A percentile compares a stretch with the other conserved stretches of the same genome.
Evolutionary conservation across 208 protist species (phyloP).

Genomic region (Leishmania arabica): DNA sequence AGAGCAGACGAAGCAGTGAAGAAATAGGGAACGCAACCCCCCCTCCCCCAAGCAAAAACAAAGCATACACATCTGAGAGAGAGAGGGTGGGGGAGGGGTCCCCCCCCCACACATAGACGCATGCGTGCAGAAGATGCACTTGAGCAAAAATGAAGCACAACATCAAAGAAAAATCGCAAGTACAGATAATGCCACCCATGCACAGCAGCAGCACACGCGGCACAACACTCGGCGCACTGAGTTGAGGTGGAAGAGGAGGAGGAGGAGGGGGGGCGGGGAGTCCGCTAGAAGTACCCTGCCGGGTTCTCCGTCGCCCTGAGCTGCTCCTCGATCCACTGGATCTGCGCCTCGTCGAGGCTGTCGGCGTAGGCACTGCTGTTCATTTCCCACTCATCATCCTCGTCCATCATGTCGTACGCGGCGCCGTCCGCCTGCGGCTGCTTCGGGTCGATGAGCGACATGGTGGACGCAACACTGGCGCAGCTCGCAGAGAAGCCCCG

Average conservation of each 20-base stretch:
- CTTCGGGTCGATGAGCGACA: slow-evolving; percentile 24
- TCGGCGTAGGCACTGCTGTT: slow-evolving; percentile 85
- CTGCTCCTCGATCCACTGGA: slow-evolving; percentile 83
- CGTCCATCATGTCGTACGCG: slow-evolving; percentile 19
- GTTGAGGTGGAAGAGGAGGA: background rate
- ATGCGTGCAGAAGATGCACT: background rate
- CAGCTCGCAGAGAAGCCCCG: slow-evolving; percentile 22
- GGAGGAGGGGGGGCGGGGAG: background rate
- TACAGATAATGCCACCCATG: background rate
- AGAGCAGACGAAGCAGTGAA: background rate
- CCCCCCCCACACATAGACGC: background rate
- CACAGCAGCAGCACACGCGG: background rate
- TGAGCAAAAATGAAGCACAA: too few relatives aligned
- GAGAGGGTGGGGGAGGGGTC: too few relatives aligned
- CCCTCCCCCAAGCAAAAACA: too few relatives aligned
- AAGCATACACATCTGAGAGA: too few relatives aligned
- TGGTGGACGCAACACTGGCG: slow-evolving; percentile 30
- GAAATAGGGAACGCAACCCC: background rate
- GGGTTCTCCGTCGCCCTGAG: slow-evolving; percentile 64
- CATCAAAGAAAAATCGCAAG: too few relatives aligned
- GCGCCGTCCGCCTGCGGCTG: slow-evolving; percentile 9
- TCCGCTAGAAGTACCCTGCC: slow-evolving; percentile 42
- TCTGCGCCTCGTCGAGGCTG: slow-evolving; percentile 75
- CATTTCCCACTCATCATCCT: slow-evolving; percentile 58
- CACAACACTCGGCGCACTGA: background rate